Conservation (phyloP, 1,284 basidiomycete genomes). For the Puccinia sorghi region DNA sequence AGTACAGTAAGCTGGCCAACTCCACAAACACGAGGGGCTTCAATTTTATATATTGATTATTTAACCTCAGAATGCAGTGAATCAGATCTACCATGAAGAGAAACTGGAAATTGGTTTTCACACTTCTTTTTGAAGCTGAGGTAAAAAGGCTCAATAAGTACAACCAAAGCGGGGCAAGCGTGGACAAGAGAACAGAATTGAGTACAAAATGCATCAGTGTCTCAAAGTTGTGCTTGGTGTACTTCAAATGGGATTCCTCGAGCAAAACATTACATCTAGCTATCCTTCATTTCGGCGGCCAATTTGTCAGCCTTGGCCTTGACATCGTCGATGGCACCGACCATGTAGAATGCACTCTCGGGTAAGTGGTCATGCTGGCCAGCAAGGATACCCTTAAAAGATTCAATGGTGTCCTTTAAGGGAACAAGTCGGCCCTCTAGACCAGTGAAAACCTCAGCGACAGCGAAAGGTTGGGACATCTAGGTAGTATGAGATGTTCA, state of each 20-base stretch:
- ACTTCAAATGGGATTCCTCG: neutral
- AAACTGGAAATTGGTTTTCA: neutral
- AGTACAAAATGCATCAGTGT: slow-evolving; percentile 6
- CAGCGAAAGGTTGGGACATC: slow-evolving; percentile 99
- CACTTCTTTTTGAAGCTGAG: slow-evolving; percentile 21
- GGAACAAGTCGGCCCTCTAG: slow-evolving; percentile 94
- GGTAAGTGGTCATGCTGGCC: slow-evolving; percentile 84
- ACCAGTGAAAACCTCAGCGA: slow-evolving; percentile 99
- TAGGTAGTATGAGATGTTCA: slow-evolving; percentile 59
- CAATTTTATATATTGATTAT: neutral
- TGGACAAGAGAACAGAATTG: slow-evolving; percentile 10
- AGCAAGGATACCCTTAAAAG: slow-evolving; percentile 93
- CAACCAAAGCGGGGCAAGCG: slow-evolving; percentile 1
- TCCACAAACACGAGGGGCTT: neutral
- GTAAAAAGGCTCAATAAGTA: neutral
- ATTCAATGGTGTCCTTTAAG: slow-evolving; percentile 85
- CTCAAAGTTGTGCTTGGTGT: neutral
- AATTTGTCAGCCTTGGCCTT: slow-evolving; percentile 94
- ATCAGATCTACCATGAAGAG: slow-evolving; percentile 11
- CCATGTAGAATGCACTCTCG: slow-evolving; percentile 68
- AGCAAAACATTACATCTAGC: neutral
- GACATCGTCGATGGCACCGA: slow-evolving; percentile 90
- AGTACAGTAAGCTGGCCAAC: no score
- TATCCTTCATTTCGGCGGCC: slow-evolving; percentile 73
- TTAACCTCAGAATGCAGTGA: neutral